A percentile compares a stretch with the other conserved stretches of the same genome.
Conservation (phyloP, 2,329 filamentous ascomycete genomes). For the Hymenoscyphus fructigenus region DNA sequence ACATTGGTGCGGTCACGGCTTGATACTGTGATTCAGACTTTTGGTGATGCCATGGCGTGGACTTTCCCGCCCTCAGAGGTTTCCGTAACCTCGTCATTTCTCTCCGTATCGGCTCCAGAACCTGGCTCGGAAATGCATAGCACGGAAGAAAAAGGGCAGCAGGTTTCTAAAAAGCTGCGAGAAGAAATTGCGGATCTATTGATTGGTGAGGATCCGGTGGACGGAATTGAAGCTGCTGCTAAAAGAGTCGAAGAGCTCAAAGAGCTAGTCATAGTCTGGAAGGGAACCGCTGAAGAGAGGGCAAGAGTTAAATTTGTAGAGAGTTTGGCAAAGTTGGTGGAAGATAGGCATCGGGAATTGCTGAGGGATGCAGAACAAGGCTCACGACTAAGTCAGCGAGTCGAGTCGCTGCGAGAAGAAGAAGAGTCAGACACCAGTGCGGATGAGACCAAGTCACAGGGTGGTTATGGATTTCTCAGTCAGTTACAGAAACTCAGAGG, state of each 20-base stretch:
- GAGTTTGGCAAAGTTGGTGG: conserved; percentile 74
- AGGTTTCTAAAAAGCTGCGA: conserved; percentile 68
- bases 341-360: conserved; percentile 58
- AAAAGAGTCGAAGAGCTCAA: conserved; percentile 75
- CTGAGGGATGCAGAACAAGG: conserved; percentile 35
- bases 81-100: conserved; percentile 79
- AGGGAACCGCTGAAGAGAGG: conserved; percentile 92
- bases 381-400: conserved; percentile 27
- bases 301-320: conserved; percentile 81
- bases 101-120: conserved; percentile 86
- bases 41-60: conserved; percentile 95
- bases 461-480: conserved; percentile 39
- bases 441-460: conserved; percentile 28
- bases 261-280: conserved; percentile 79
- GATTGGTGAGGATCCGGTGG: conserved; percentile 56
- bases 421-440: conserved; percentile 13
- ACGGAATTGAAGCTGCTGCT: conserved; percentile 71
- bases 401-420: conserved; percentile 29
- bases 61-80: conserved; percentile 85
- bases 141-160: conserved; percentile 83
- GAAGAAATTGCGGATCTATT: conserved; percentile 72
- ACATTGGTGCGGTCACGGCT: conserved; percentile 80
- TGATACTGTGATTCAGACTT: conserved; percentile 84
- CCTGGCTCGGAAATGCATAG: conserved; percentile 63
- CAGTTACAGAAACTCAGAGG: conserved; percentile 39